Base-by-base conservation (phyloP, 768 basidiomycete species). In the Naganishia friedmannii region DNA sequence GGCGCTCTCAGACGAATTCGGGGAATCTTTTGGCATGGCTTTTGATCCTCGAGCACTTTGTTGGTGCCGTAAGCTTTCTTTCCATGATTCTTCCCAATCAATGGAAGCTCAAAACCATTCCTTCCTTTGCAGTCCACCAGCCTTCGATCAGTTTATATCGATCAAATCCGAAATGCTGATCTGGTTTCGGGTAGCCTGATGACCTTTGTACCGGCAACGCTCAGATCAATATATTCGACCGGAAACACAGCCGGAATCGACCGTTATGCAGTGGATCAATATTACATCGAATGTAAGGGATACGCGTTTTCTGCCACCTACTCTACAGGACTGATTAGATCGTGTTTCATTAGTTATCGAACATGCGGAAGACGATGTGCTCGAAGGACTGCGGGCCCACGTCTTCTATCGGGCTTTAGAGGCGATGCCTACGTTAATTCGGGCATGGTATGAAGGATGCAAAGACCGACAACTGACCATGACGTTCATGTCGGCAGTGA, bases 381-480 rank as follows among this genome's bases (percentile, higher is more conserved):
- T 89, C 46, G 85, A 84, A 10, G 83, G 94, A 5, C 82, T 97
- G 7, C 87, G 91, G 3, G 91, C 92, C 0, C 91, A 97, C 73
- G 84, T 95, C 17, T 96, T 90, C 81, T 93, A 94, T 78, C 90
- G 91, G 31, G 86, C 92, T 0, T 85, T 98, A 15, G 85, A 90
- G 10, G 87, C 87, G 10, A 85, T 95, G 19, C 93, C 96, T 0
- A 90, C 92, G 0, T 85, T 95, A 39, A 87, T 98, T 65, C 87
- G 93, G 55, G 83, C 84, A 13, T 97, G 92, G 91, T 88, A 93
- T 54, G 84, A 88, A 48, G 89, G 90, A 46, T 90, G 90, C 82
- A 93, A 91, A 74, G 93, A 97, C 79, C 89, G 90, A 15, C 91
- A 93, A 76, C 85, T 97, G 1, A 88, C 87, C n/a, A 85, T 86